phyloP scores from a whole-genome alignment of 371 early-diverging fungal genomes.

The Mortierella sp. region DNA sequence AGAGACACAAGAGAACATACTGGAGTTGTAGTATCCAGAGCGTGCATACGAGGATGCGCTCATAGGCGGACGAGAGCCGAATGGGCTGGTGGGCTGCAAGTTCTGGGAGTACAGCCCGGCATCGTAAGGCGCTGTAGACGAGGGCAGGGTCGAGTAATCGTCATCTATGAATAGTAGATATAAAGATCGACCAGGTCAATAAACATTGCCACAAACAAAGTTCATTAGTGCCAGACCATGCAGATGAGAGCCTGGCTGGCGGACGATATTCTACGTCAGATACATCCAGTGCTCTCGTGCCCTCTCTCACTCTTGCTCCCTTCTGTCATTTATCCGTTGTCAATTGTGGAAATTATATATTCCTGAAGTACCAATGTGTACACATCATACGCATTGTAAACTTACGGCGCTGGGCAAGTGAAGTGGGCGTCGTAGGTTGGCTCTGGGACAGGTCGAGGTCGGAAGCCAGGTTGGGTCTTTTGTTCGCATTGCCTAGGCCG shows the following conservation, averaged over 20 bases:
- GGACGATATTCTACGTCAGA: conserved; percentile 7
- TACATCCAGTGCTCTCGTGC: no score
- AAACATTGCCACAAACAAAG: no score
- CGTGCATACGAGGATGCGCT: conserved; percentile 30
- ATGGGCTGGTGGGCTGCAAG: conserved; percentile 46
- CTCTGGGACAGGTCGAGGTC: conserved; percentile 37
- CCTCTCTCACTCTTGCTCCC: background rate
- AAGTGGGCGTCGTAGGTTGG: conserved; percentile 25
- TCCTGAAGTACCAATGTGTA: no score
- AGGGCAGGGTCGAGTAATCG: conserved; percentile 30
- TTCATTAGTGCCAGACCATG: conserved; percentile 26
- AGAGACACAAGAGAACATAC: conserved; percentile 32
- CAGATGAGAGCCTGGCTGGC: conserved; percentile 1
- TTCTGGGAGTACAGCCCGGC: conserved; percentile 43
- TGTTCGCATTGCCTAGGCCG: conserved; percentile 14
- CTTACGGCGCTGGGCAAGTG: conserved; percentile 38
- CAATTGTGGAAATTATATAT: conserved; percentile 35
- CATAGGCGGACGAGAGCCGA: conserved; percentile 39
- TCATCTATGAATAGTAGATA: conserved; percentile 20
- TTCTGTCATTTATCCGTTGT: no score
- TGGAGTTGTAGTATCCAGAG: conserved; percentile 41
- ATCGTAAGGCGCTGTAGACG: conserved; percentile 29
- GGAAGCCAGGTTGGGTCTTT: conserved; percentile 26
- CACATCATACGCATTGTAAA: background rate
- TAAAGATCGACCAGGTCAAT: no score